A percentile compares a stretch with the other conserved stretches of the same genome.
phyloP scores from a whole-genome alignment of 139 green algal species.

The Picochlorum costavermella region DNA sequence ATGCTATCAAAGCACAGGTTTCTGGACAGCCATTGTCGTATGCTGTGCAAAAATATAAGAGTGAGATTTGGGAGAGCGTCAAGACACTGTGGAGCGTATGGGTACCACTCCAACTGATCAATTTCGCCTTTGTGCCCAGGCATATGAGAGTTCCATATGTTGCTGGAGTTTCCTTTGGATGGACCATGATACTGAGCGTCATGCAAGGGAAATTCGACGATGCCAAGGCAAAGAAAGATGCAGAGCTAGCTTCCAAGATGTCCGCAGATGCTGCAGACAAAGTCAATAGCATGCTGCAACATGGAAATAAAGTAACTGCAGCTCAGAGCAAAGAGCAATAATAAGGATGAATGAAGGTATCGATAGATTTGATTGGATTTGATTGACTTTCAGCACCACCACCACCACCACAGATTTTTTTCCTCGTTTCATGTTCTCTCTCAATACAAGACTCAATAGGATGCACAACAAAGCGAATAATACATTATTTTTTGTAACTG shows the following conservation, averaged over 20 bases:
- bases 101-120: conserved; percentile 72
- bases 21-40: conserved; percentile 37
- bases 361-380: background rate
- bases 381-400: background rate
- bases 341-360: background rate
- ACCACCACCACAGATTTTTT: background rate
- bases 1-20: conserved; percentile 58
- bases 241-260: background rate
- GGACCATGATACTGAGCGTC: conserved; percentile 42
- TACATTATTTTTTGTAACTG: too few relatives aligned
- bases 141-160: conserved; percentile 76
- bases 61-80: conserved; percentile 74
- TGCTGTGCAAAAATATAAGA: conserved; percentile 53
- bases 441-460: too few relatives aligned
- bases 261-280: background rate
- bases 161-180: conserved; percentile 41
- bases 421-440: background rate
- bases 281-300: background rate
- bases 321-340: background rate
- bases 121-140: conserved; percentile 74
- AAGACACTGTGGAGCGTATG: conserved; percentile 80
- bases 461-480: too few relatives aligned
- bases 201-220: conserved; percentile 47
- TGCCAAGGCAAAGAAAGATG: background rate
- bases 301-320: conserved; percentile 3